phyloP scores from a whole-genome alignment of 306 rosid genomes.

The Coriaria nepalensis region DNA sequence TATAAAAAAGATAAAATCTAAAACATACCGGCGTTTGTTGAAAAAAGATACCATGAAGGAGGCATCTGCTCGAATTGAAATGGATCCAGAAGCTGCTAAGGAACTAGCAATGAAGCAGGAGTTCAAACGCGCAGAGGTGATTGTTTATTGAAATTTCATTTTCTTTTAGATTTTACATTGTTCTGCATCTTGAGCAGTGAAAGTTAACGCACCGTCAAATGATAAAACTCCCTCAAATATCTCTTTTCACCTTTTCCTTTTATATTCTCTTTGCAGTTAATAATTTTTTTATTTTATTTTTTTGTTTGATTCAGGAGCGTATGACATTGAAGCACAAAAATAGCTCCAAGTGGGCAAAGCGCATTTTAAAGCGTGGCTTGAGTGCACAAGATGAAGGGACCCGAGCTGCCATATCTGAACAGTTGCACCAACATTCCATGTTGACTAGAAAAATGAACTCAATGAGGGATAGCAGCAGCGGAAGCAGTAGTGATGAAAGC shows the following conservation, averaged over 20 bases:
- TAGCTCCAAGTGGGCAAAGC: constrained; percentile 58
- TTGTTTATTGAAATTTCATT: background rate
- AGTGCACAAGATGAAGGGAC: constrained; percentile 82
- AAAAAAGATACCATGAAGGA: constrained; percentile 72
- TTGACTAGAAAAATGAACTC: constrained; percentile 76
- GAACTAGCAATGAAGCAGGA: constrained; percentile 71
- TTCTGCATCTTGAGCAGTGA: background rate
- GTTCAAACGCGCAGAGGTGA: constrained; percentile 73
- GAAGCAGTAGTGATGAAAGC: constrained; percentile 44
- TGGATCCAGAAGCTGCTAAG: constrained; percentile 74
- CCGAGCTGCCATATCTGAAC: constrained; percentile 71
- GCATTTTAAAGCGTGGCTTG: constrained; percentile 55
- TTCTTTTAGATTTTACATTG: background rate
- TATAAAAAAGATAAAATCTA: constrained; percentile 81
- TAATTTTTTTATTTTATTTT: background rate
- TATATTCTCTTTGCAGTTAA: background rate
- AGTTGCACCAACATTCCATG: constrained; percentile 43
- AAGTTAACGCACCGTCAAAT: too few relatives aligned
- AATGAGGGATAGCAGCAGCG: constrained; percentile 54
- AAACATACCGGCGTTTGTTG: constrained; percentile 58
- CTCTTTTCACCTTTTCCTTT: background rate
- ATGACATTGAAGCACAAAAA: constrained; percentile 74
- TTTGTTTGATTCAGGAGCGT: constrained; percentile 49
- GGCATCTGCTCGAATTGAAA: constrained; percentile 27
- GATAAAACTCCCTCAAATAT: background rate